A percentile compares a stretch with the other conserved stretches of the same genome.
Evolutionary conservation across 768 basidiomycete species (phyloP).

Genomic region (Chalciporus sphaerocephalus): DNA sequence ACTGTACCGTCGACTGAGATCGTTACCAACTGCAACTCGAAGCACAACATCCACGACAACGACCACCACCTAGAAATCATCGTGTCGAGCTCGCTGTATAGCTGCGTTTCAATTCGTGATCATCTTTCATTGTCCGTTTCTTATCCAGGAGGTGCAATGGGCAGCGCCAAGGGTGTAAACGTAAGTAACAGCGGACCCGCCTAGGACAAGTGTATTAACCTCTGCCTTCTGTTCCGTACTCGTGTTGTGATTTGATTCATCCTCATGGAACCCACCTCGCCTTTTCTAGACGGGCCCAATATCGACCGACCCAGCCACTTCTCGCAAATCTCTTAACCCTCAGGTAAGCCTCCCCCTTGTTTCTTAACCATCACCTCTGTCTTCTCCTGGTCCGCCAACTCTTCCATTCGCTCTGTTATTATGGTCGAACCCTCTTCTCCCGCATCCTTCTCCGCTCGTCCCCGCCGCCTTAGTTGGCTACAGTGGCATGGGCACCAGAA

Average conservation of each 20-base stretch:
- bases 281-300: constrained; percentile 22
- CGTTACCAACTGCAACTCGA: neutral
- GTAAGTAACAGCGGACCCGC: constrained; percentile 28
- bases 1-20: no score
- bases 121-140: neutral
- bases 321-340: constrained; percentile 19
- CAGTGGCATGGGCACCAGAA: constrained; percentile 26
- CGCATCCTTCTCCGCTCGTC: constrained; percentile 6
- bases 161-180: constrained; percentile 25
- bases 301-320: constrained; percentile 31
- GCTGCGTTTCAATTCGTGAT: neutral
- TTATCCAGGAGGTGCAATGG: constrained; percentile 17
- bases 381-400: neutral
- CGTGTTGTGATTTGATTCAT: constrained; percentile 12
- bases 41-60: constrained; percentile 1
- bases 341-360: constrained; percentile 30
- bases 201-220: constrained; percentile 16
- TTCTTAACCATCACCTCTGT: constrained; percentile 10
- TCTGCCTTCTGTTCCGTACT: constrained; percentile 2
- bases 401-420: constrained; percentile 6
- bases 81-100: constrained; percentile 1
- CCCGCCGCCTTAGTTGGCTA: constrained; percentile 27
- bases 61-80: constrained; percentile 10
- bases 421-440: constrained; percentile 21
- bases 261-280: constrained; percentile 14